Base-by-base conservation (phyloP, 345 rosid genomes). In the Dimocarpus longan region DNA sequence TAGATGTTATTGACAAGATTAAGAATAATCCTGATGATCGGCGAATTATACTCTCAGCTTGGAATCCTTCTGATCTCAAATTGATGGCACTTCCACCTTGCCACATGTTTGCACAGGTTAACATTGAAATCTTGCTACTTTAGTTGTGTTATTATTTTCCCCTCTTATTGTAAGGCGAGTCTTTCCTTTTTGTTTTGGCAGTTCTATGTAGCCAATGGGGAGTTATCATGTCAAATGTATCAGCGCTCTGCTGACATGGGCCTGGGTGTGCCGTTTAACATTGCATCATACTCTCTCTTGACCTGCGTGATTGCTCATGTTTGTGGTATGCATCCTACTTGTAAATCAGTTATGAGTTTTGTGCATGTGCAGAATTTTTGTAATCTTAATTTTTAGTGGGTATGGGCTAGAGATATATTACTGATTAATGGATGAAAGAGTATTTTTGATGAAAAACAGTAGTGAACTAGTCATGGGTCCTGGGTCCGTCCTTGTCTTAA, bases 211-310 rank as follows among this genome's bases (percentile, higher is more conserved):
- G 97, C 96, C 69, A 89, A 92, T 71, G 94, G 94, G 71, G 98
- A 94, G 80, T 85, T 97, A 71, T 97, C 99, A 10, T 94, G 99
- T 80, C 98, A 94, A 87, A 92, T 94, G 97, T 94, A 97, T 89
- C 99, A 97, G 80, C 93, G 97, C 6, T 94, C 98, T 77, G 98
- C 98, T 43, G 98, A 97, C 87, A 90, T 97, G 94, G 98, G 98
- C 76, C 89, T 97, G 60, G 98, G 97, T 6, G 99, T 97, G 81
- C 99, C 98, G 3, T 94, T 97, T 86, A 97, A 97, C 87, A 84
- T 97, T 79, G 98, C 97, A 15, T 94, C 99, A 11, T 94, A 97
- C 87, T 90, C 98, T 54, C 98, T 97, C 52, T 85, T 97, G 78
- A 93, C 98, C 22, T 88, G 88, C 89, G 91, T 97, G 82, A 89